phyloP scores from a whole-genome alignment of 2,329 filamentous ascomycete species.

The Neofusicoccum laricinum region DNA sequence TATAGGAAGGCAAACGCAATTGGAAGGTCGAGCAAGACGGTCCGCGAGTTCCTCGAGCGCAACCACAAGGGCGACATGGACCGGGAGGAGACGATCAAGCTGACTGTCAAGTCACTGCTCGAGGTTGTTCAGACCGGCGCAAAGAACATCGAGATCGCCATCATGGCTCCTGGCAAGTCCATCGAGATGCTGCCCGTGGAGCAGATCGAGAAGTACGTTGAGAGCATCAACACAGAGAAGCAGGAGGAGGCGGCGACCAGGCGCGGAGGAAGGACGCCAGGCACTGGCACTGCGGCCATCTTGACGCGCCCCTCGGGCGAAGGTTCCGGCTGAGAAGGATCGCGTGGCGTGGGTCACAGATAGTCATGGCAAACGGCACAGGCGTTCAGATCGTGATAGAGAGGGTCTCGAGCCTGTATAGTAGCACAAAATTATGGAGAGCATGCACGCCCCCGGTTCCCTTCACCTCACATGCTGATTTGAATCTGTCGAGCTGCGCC shows the following conservation, averaged over 20 bases:
- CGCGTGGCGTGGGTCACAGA: neutral
- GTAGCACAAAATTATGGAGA: conserved; percentile 1
- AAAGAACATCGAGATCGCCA: conserved; percentile 99
- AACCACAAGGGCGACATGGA: conserved; percentile 99
- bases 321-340: conserved; percentile 23
- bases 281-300: conserved; percentile 68
- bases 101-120: conserved; percentile 96
- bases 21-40: conserved; percentile 96
- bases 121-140: conserved; percentile 98
- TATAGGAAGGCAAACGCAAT: conserved; percentile 98
- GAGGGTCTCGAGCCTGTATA: conserved; percentile 4
- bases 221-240: conserved; percentile 99
- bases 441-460: neutral
- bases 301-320: conserved; percentile 60
- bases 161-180: conserved; percentile 89
- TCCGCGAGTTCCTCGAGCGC: conserved; percentile 95
- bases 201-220: conserved; percentile 95
- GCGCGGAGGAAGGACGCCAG: conserved; percentile 64
- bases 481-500: neutral
- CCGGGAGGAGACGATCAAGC: conserved; percentile 88
- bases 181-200: conserved; percentile 94
- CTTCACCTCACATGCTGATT: neutral
- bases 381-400: conserved; percentile 3
- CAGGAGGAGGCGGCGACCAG: conserved; percentile 97
- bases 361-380: neutral